Evolutionary conservation across 2,329 filamentous ascomycete species (phyloP).

Genomic region (Madurella mycetomatis): DNA sequence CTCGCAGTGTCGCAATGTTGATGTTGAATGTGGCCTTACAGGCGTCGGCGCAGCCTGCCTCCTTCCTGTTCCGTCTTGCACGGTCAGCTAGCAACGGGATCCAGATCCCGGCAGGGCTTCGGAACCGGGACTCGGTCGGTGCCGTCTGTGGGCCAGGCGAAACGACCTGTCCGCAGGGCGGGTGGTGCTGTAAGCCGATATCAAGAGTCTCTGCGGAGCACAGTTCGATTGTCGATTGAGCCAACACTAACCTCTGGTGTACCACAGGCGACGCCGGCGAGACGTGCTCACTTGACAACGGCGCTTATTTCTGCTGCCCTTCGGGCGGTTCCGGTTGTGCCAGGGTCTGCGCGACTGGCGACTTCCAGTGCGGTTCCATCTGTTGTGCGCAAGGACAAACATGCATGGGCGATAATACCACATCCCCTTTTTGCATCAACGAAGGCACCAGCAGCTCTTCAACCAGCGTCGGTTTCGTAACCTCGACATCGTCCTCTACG

Average conservation of each 20-base stretch:
- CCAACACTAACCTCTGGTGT: no score
- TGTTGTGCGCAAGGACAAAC: conserved; percentile 20
- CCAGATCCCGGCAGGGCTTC: neutral
- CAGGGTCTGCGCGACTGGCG: conserved; percentile 18
- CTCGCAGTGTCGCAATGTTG: neutral
- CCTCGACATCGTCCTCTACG: neutral
- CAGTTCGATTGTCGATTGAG: no score
- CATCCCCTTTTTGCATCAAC: conserved; percentile 14
- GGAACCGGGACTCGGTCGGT: neutral
- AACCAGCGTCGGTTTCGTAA: neutral
- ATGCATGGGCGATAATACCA: conserved; percentile 11
- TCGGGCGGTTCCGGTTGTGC: conserved; percentile 8
- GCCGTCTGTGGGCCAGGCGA: conserved; percentile 2
- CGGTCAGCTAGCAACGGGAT: neutral
- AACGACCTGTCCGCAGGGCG: conserved; percentile 19
- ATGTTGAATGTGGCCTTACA: neutral
- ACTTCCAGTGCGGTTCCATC: conserved; percentile 21
- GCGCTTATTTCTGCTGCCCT: conserved; percentile 21
- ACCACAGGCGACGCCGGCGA: conserved; percentile 13
- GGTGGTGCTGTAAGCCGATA: conserved; percentile 22
- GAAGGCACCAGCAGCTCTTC: neutral
- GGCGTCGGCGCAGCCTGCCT: neutral
- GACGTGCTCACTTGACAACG: conserved; percentile 13
- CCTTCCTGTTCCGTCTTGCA: conserved; percentile 5
- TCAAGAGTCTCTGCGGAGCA: neutral